These are phyloP conservation scores for Coffea eugenioides DNA, from an alignment of 257 asterid species.

Conservation along the genomic window DNA sequence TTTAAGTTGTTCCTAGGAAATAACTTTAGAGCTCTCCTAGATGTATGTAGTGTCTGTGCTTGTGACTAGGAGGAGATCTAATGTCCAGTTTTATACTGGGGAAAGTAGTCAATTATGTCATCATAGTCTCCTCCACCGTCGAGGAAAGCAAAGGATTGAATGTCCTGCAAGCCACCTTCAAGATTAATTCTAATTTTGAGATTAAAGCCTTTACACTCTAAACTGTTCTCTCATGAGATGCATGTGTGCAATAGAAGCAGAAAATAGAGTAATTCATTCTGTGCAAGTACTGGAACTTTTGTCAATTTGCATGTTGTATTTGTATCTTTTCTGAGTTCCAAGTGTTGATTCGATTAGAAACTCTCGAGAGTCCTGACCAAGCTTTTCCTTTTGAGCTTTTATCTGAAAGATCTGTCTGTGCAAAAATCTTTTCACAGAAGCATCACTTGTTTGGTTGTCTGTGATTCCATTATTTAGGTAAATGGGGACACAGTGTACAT, in stretches of 20 bases:
- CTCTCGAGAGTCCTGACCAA: neutral
- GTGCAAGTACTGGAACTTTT: neutral
- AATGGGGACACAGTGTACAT: slow-evolving; percentile 83
- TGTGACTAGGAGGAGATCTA: neutral
- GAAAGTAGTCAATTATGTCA: neutral
- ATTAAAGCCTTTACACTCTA: neutral
- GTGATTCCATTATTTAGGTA: slow-evolving; percentile 45
- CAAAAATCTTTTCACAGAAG: neutral
- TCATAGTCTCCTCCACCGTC: neutral
- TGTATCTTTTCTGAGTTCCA: neutral
- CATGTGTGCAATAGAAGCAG: neutral
- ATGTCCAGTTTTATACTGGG: neutral
- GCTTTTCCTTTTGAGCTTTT: neutral
- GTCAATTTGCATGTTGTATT: neutral
- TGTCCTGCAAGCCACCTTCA: neutral
- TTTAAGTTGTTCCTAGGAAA: neutral
- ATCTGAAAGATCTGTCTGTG: neutral
- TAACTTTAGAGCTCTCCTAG: neutral
- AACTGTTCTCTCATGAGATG: neutral
- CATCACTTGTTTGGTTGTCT: neutral
- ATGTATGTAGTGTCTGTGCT: neutral
- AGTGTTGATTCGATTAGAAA: neutral
- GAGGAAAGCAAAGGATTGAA: neutral
- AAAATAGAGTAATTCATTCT: neutral
- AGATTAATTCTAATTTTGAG: neutral